phyloP scores from a whole-genome alignment of 2,329 filamentous ascomycete species.

The Macrophomina pseudophaseolina region DNA sequence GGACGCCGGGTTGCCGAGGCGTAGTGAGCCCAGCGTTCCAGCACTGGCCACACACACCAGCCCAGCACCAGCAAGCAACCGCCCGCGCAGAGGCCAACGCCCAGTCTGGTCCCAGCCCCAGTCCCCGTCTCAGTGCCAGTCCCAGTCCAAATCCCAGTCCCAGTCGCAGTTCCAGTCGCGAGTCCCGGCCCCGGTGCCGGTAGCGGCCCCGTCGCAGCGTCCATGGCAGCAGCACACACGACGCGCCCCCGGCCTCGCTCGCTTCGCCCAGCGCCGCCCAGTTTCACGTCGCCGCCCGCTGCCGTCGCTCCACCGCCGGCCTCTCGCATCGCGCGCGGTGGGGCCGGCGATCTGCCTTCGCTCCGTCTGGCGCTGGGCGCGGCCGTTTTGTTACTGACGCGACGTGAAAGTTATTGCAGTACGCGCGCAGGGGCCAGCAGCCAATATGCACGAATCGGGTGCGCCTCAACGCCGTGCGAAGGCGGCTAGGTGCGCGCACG shows the following conservation, averaged over 20 bases:
- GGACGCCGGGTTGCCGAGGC: conserved; percentile 16
- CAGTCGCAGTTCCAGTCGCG: neutral
- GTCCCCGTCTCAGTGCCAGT: neutral
- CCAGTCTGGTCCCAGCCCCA: neutral
- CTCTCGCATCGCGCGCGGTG: conserved; percentile 23
- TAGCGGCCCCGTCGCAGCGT: neutral
- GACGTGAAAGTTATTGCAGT: conserved; percentile 25
- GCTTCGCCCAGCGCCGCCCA: conserved; percentile 21
- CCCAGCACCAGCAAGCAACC: neutral
- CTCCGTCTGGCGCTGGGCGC: conserved; percentile 21
- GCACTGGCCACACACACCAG: neutral
- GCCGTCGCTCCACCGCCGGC: conserved; percentile 21
- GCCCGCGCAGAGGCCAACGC: neutral
- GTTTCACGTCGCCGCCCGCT: conserved; percentile 22
- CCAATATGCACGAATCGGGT: conserved; percentile 25
- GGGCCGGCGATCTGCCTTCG: conserved; percentile 23
- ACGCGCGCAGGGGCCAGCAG: conserved; percentile 24
- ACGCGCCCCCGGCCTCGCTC: conserved; percentile 17
- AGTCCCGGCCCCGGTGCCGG: neutral
- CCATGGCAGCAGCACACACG: neutral
- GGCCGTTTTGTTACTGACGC: conserved; percentile 24
- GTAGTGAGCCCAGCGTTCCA: neutral
- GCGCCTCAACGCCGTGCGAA: conserved; percentile 16
- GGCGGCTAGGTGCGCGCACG: conserved; percentile 20
- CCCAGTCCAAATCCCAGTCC: neutral